Evolutionary conservation across 2,329 filamentous ascomycete genomes (phyloP), one percentile per base, ranked within the genome.

Genomic region (Fusarium nygamai): DNA sequence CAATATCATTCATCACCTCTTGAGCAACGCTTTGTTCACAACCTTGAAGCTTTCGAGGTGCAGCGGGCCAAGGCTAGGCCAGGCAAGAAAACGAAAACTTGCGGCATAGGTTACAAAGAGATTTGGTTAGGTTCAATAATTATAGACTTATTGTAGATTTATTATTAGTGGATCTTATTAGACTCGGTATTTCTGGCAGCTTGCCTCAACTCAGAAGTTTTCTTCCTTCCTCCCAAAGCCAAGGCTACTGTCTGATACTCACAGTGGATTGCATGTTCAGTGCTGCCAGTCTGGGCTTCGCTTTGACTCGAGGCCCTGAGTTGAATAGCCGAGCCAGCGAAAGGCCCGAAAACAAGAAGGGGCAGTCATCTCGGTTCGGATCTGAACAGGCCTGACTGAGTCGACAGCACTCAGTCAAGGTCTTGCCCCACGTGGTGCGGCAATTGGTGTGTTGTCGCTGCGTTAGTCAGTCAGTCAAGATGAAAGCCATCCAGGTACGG

Each of bases 401-500:
- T 70, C 67, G 59, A 53, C 58, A 62, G 51, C 34, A 50, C 46
- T 63, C 56, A 31, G 48, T 50, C n/a, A 47, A 64, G 38, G 44
- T 39, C 43, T 65, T 61, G 39, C 69, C 73, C 76, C 76, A 76
- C 76, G 76, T 78, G 73, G 69, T 75, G 61, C 63, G 66, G 67
- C 48, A 71, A 51, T 66, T 67, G 58, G 48, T 61, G 51, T 54
- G 31, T 53, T 72, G 48, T 74, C 44, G 27, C 41, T 24, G 27
- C 46, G 19, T 69, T 67, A 48, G 47, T 62, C 31, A 57, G 33
- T 48, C 36, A 61, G 34, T 50, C 50, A 47, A 39, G 33, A 50
- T n/a, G 27, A 38, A 54, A 61, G 46, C 67, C 69, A 65, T 74
- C 67, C 71, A 74, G 71, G n/a, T n/a, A n/a, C n/a, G n/a, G n/a